A percentile compares a stretch with the other conserved stretches of the same genome.
These are phyloP conservation scores for Royoungia palumana DNA, from an alignment of 768 basidiomycete genomes.

Conservation along the genomic window DNA sequence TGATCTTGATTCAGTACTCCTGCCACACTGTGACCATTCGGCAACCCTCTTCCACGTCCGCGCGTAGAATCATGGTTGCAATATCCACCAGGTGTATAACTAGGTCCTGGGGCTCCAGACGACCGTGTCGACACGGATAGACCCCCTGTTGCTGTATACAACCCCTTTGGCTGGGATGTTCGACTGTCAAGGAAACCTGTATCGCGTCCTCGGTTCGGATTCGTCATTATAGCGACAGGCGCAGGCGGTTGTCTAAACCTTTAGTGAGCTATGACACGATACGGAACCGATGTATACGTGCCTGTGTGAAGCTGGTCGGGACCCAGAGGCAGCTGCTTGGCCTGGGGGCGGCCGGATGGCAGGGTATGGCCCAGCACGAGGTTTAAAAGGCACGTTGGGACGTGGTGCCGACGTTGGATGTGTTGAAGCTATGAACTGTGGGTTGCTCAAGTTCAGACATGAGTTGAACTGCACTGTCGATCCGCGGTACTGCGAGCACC, in stretches of 20 bases:
- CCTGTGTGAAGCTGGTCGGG: slow-evolving; percentile 51
- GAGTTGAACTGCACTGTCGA: slow-evolving; percentile 83
- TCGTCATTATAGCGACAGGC: slow-evolving; percentile 70
- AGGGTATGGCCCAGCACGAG: slow-evolving; percentile 65
- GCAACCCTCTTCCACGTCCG: slow-evolving; percentile 8
- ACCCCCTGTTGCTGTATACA: slow-evolving; percentile 10
- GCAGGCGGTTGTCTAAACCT: slow-evolving; percentile 33
- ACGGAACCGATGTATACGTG: background rate
- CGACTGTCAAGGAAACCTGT: slow-evolving; percentile 16
- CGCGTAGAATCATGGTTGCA: background rate
- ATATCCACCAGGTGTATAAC: background rate
- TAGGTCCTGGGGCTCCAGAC: slow-evolving; percentile 1
- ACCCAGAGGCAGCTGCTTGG: slow-evolving; percentile 56
- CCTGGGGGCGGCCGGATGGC: slow-evolving; percentile 53
- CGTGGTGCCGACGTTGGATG: slow-evolving; percentile 52
- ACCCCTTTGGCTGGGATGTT: slow-evolving; percentile 2
- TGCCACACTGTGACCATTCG: slow-evolving; percentile 7
- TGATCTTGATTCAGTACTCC: background rate
- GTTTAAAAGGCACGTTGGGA: slow-evolving; percentile 55
- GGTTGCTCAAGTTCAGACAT: slow-evolving; percentile 83
- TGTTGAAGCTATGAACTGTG: slow-evolving; percentile 80
- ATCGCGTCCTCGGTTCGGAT: slow-evolving; percentile 55
- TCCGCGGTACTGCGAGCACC: slow-evolving; percentile 91
- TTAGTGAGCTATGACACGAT: background rate
- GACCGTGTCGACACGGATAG: background rate